phyloP scores from a whole-genome alignment of 2,329 filamentous ascomycete species.

The Teratosphaeria zuluensis region DNA sequence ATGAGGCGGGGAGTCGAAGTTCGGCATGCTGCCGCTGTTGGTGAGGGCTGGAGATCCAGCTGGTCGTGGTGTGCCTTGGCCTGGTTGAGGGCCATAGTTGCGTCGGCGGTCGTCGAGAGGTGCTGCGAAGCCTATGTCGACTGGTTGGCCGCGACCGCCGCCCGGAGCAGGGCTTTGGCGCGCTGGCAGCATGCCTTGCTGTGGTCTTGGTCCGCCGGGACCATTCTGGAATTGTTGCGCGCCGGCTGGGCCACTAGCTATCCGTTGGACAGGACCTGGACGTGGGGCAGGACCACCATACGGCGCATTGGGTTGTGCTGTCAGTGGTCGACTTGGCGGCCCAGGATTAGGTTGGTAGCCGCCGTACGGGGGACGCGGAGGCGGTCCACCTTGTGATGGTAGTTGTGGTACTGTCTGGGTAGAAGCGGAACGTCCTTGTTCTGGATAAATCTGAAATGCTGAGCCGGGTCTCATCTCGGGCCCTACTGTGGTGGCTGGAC shows the following conservation, averaged over 20 bases:
- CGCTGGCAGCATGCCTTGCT: conserved; percentile 11
- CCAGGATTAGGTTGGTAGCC: conserved; percentile 7
- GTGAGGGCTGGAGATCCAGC: conserved; percentile 4
- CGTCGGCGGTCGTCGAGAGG: conserved; percentile 36
- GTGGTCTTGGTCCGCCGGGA: conserved; percentile 4
- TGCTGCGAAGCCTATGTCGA: conserved; percentile 34
- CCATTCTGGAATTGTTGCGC: conserved; percentile 8
- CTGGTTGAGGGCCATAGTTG: conserved; percentile 28
- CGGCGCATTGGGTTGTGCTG: neutral
- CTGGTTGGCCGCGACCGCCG: conserved; percentile 1
- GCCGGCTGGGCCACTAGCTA: conserved; percentile 24
- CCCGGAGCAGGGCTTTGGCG: conserved; percentile 10
- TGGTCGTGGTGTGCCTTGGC: neutral
- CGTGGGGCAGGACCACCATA: conserved; percentile 8
- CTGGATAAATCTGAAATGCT: conserved; percentile 43
- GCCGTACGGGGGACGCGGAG: conserved; percentile 9
- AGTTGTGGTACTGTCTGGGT: conserved; percentile 13
- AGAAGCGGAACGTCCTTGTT: conserved; percentile 24
- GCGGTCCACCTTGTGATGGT: conserved; percentile 24
- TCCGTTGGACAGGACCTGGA: conserved; percentile 14
- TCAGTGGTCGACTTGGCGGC: conserved; percentile 6
- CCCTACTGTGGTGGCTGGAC: conserved; percentile 30
- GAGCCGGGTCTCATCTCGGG: conserved; percentile 44
- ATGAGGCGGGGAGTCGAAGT: conserved; percentile 5
- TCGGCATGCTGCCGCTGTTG: conserved; percentile 10